Evolutionary conservation across 2,329 filamentous ascomycete species (phyloP).

Genomic region (Didymella lethalis): DNA sequence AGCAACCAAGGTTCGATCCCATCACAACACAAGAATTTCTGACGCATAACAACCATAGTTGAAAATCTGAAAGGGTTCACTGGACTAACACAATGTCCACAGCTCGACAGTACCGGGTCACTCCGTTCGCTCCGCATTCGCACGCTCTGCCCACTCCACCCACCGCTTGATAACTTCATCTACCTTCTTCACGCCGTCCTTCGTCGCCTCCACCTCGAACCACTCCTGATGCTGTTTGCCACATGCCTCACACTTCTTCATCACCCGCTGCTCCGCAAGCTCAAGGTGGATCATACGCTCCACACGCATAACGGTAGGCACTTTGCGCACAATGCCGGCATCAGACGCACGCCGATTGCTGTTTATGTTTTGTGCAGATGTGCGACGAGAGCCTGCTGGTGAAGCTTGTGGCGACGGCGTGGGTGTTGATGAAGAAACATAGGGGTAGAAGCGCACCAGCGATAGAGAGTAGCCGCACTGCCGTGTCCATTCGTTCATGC

Average conservation of each 20-base stretch:
- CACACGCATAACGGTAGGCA: conserved; percentile 85
- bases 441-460: conserved; percentile 90
- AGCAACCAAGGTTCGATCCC: not conserved
- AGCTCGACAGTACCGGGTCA: not conserved
- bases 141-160: conserved; percentile 79
- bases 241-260: conserved; percentile 75
- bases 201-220: conserved; percentile 86
- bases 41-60: not conserved
- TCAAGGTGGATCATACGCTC: conserved; percentile 92
- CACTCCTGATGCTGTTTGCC: conserved; percentile 90
- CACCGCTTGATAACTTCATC: conserved; percentile 82
- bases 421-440: conserved; percentile 58
- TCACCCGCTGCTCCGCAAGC: conserved; percentile 67
- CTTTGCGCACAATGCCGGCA: conserved; percentile 64
- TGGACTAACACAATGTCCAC: too few relatives aligned
- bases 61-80: too few relatives aligned
- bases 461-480: conserved; percentile 92
- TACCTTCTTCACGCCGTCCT: conserved; percentile 71
- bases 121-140: conserved; percentile 2
- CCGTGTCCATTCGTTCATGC: conserved; percentile 90
- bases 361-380: conserved; percentile 5
- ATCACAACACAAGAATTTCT: not conserved
- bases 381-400: conserved; percentile 24
- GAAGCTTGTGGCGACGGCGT: conserved; percentile 37
- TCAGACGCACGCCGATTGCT: conserved; percentile 34